Evolutionary conservation across 768 basidiomycete genomes (phyloP).

Genomic region (Astraeus odoratus): DNA sequence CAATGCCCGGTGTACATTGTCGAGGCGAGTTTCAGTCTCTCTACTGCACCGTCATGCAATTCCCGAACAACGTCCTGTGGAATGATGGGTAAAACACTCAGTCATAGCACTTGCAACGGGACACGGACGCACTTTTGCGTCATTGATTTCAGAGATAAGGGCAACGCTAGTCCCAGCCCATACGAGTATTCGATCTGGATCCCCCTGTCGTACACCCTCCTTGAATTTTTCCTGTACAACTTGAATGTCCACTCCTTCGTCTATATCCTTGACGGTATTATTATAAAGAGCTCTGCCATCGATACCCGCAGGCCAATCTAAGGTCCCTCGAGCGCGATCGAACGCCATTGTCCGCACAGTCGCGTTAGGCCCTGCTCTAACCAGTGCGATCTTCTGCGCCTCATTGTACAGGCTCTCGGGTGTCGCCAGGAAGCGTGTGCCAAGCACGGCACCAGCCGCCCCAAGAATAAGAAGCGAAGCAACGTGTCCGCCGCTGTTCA

Average conservation of each 20-base stretch:
- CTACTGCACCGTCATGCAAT: constrained; percentile 41
- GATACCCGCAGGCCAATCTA: constrained; percentile 54
- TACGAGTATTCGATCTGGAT: constrained; percentile 46
- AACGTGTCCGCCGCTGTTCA: constrained; percentile 57
- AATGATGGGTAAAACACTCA: constrained; percentile 3
- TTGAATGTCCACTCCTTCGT: constrained; percentile 39
- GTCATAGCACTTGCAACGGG: background rate
- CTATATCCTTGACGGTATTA: constrained; percentile 52
- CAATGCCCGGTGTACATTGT: constrained; percentile 16
- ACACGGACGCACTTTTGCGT: constrained; percentile 30
- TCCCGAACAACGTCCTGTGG: constrained; percentile 50
- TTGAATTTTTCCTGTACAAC: constrained; percentile 37
- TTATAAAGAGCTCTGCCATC: constrained; percentile 46
- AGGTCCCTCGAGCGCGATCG: constrained; percentile 47
- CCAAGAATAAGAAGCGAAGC: constrained; percentile 62
- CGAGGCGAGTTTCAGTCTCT: constrained; percentile 26
- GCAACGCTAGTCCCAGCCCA: constrained; percentile 69
- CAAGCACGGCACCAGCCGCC: constrained; percentile 59
- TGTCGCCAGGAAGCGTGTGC: constrained; percentile 70
- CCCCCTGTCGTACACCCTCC: constrained; percentile 38
- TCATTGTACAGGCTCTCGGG: constrained; percentile 55
- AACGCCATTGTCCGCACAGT: constrained; percentile 60
- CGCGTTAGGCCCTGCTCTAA: constrained; percentile 35
- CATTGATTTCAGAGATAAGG: constrained; percentile 40
- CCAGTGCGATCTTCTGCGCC: constrained; percentile 45